Evolutionary conservation across 345 rosid genomes (phyloP), one percentile per base, ranked within the genome.

Genomic region (Bruguiera gymnorhiza): DNA sequence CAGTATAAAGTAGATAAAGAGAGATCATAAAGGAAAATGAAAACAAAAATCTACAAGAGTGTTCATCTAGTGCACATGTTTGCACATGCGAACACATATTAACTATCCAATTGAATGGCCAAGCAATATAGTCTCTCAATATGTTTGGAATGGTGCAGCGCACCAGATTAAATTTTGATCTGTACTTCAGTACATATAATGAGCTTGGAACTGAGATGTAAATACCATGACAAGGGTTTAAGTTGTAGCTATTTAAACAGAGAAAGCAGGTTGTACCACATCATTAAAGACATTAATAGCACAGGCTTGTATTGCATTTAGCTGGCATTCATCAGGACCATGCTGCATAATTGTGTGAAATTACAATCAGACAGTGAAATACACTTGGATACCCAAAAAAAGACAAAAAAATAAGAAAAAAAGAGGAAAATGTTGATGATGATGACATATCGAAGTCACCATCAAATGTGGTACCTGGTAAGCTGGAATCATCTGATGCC

Each of bases 221-320:
- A 16, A 23, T 58, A 27, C 19, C 19, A 58, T 23, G 15, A 27
- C 18, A 27, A 27, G 7, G 13, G 43, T 68, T 15, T 13, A 4
- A 67, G 60, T 32, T 70, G 11, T 31, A 64, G 60, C 27, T 10
- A 51, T 6, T 18, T 43, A 55, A 65, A 11, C 51, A 62, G 34
- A 63, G 46, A 62, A 51, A 54, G 57, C 31, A 65, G 48, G 52
- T n/a, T 70, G 10, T 77, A 79, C 85, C 82, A 72, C 75, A 73
- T 73, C 68, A 21, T 69, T 31, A 67, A 70, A 77, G 29, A 65
- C 58, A 43, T 75, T 15, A 37, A 81, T 81, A 62, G 76, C 82
- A 23, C 87, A 79, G 39, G 82, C 81, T 72, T 81, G 73, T 29
- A 81, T 67, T 39, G 72, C 61, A 66, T 84, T 81, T 50, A 81